phyloP scores from a whole-genome alignment of 2,329 filamentous ascomycete genomes.

The Tolypocladium inflatum region DNA sequence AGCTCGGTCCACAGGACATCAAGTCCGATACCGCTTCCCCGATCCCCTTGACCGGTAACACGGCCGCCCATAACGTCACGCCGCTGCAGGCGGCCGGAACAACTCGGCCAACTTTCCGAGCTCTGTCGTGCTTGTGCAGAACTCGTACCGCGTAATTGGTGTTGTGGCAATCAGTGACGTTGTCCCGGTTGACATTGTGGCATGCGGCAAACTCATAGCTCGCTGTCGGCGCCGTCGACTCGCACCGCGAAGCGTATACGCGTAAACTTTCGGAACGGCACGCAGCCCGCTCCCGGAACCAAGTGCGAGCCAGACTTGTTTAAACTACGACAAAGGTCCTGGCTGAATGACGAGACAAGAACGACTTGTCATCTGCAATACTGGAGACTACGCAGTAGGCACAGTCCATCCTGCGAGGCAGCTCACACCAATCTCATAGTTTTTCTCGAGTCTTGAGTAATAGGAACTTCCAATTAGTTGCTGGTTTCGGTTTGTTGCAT shows the following conservation, averaged over 20 bases:
- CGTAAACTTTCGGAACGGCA: conserved; percentile 34
- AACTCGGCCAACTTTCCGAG: conserved; percentile 33
- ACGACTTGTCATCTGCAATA: too few relatives aligned
- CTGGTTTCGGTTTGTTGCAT: too few relatives aligned
- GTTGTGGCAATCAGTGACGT: too few relatives aligned
- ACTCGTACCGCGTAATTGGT: conserved; percentile 16
- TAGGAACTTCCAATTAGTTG: too few relatives aligned
- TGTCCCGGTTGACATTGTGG: neutral
- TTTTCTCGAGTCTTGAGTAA: too few relatives aligned
- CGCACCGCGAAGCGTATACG: conserved; percentile 21
- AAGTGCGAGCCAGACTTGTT: conserved; percentile 40
- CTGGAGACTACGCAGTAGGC: too few relatives aligned
- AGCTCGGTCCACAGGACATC: conserved; percentile 13
- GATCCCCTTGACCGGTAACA: conserved; percentile 34
- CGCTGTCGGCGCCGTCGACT: conserved; percentile 30
- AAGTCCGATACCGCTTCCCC: conserved; percentile 27
- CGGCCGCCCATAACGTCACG: conserved; percentile 38
- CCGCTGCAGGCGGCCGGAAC: conserved; percentile 34
- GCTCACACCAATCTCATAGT: too few relatives aligned
- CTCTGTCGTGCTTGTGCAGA: conserved; percentile 36
- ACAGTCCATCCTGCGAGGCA: too few relatives aligned
- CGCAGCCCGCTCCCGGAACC: conserved; percentile 23
- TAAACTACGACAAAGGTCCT: conserved; percentile 9
- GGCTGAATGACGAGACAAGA: too few relatives aligned
- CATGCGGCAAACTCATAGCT: conserved; percentile 33